These are phyloP conservation scores for Ceratobasidium sp. DNA, from an alignment of 1,284 basidiomycete species.

Conservation along the genomic window DNA sequence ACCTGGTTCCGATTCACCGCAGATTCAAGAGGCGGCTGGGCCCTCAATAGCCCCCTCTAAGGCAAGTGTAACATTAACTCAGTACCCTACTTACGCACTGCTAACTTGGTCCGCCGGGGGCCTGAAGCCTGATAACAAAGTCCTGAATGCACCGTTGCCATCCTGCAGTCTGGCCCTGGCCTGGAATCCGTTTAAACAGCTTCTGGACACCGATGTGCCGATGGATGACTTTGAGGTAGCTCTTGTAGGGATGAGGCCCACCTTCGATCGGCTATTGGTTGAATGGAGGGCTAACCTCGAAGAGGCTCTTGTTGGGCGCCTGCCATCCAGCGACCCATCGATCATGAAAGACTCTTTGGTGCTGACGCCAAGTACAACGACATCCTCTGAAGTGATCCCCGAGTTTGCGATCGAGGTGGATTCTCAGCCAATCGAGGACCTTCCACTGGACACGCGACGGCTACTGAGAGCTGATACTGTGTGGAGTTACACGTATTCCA, in stretches of 20 bases:
- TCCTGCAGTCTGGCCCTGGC: background rate
- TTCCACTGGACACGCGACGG: conserved; percentile 2
- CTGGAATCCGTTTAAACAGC: background rate
- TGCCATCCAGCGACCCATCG: background rate
- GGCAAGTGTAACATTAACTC: background rate
- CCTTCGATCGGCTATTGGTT: background rate
- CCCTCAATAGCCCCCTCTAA: too few species aligned
- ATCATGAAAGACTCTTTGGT: too few species aligned
- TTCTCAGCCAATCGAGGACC: background rate
- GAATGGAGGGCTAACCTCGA: conserved; percentile 15
- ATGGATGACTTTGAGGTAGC: background rate
- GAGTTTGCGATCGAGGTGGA: background rate
- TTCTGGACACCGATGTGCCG: background rate
- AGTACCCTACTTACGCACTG: background rate
- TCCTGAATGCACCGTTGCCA: background rate
- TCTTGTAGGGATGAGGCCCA: background rate
- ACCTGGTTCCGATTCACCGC: background rate
- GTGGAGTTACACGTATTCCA: background rate
- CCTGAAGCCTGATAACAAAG: background rate
- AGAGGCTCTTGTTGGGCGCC: background rate
- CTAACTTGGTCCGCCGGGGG: background rate
- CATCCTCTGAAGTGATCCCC: background rate
- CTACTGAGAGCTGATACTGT: conserved; percentile 24
- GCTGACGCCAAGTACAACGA: too few species aligned
- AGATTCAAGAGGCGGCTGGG: too few species aligned